Evolutionary conservation across 352 stramenopile genomes (phyloP), one percentile per base, ranked within the genome.

Genomic region (Phytophthora pinifolia): DNA sequence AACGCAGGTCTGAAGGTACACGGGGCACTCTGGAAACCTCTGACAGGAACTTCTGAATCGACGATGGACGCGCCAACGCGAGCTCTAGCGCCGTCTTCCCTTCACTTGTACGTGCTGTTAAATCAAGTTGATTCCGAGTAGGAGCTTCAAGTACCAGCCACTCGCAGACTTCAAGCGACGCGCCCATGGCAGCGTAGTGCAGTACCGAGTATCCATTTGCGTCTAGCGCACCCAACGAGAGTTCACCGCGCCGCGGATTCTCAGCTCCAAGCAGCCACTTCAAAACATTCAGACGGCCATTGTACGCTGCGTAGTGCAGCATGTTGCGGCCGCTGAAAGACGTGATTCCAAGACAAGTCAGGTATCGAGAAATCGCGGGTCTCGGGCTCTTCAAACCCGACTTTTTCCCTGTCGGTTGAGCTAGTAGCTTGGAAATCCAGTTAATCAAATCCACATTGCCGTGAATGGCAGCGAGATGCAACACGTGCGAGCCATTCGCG

Each of bases 221-320:
- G 38, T 89, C 79, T 14, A 86, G 41, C 7, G 72, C 55, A 10
- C 34, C 46, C 12, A 80, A 64, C 3, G 60, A 62, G 13, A 84
- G 67, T 14, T 72, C 64, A 9, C 17, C 52, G 17, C 14, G 42
- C 6, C 54, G 54, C 3, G 53, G 29, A n/a, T 81, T 77, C 5
- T 65, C 58, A 3, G 35, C 12, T 3, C 52, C 42, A 13, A 88
- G 46, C 2, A 86, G 52, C 75, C 75, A 88, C 32, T 82, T 57
- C 4, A 90, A 46, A 17, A 83, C 65, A 33, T 59, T 20, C 12
- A 86, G 38, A 0, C 62, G 73, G 3, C 74, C 72, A 20, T 90
- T 90, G 64, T 82, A 87, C 6, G 77, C 70, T 6, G 79, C 79
- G 36, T 90, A 90, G 32, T 90, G 79, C 18, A 90, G 74, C 43